phyloP scores from a whole-genome alignment of 1,284 basidiomycete species.

The Moesziomyces parantarcticus region DNA sequence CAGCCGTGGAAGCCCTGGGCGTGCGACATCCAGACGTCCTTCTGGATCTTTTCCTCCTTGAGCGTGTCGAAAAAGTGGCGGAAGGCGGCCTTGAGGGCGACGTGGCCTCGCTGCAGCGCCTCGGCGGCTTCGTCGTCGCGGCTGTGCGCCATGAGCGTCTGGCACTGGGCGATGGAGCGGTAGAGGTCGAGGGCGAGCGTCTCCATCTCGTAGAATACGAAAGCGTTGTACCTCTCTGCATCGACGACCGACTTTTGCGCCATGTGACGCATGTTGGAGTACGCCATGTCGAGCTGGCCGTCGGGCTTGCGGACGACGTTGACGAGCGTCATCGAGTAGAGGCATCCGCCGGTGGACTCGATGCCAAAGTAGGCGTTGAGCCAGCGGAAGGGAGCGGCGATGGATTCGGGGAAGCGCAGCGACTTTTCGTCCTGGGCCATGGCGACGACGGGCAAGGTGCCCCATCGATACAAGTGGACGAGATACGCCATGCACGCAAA shows the following conservation, averaged over 20 bases:
- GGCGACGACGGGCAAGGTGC: constrained; percentile 42
- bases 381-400: constrained; percentile 34
- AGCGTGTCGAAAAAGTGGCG: constrained; percentile 45
- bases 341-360: constrained; percentile 42
- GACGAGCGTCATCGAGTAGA: constrained; percentile 48
- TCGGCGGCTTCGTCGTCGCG: constrained; percentile 32
- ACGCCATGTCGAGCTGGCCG: constrained; percentile 21
- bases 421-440: constrained; percentile 47
- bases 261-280: constrained; percentile 53
- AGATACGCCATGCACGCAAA: constrained; percentile 46
- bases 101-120: constrained; percentile 33
- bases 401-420: constrained; percentile 25
- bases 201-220: constrained; percentile 52
- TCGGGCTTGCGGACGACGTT: constrained; percentile 20
- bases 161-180: constrained; percentile 34
- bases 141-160: constrained; percentile 19
- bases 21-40: constrained; percentile 49
- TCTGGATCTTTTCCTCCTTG: constrained; percentile 46
- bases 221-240: constrained; percentile 44
- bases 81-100: constrained; percentile 42
- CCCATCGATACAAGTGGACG: constrained; percentile 47
- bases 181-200: constrained; percentile 31
- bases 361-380: constrained; percentile 49
- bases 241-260: constrained; percentile 26
- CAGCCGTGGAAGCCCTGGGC: constrained; percentile 50